Evolutionary conservation across 2,329 filamentous ascomycete species (phyloP).

Genomic region (Aspergillus phoenicis): DNA sequence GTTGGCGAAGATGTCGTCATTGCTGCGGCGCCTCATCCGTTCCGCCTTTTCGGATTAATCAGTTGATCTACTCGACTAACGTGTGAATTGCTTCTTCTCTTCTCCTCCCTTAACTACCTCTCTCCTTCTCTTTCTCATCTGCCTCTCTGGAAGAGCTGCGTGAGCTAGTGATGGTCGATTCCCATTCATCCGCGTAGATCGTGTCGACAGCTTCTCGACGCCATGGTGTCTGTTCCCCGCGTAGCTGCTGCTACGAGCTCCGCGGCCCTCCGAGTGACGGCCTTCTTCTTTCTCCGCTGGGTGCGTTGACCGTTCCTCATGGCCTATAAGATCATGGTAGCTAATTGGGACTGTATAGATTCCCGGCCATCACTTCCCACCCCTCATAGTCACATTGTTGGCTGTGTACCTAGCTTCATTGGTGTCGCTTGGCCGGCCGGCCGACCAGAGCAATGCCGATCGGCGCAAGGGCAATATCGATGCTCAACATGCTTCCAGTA

Average conservation of each 20-base stretch:
- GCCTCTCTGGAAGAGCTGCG: conserved; percentile 6
- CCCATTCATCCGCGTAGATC: background rate
- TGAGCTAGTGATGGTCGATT: background rate
- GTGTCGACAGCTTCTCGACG: background rate
- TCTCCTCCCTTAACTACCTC: background rate
- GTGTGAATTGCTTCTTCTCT: conserved; percentile 1
- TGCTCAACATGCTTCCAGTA: background rate
- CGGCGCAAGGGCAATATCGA: conserved; percentile 12
- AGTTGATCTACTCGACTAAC: no score
- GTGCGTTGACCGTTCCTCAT: conserved; percentile 27
- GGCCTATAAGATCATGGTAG: background rate
- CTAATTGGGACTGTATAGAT: conserved; percentile 31
- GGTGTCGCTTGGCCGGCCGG: conserved; percentile 23
- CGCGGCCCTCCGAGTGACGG: conserved; percentile 35
- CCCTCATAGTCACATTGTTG: conserved; percentile 44
- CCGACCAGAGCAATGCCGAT: conserved; percentile 1
- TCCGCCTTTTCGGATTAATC: background rate
- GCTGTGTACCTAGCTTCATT: conserved; percentile 50
- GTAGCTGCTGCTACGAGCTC: conserved; percentile 41
- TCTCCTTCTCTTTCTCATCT: background rate
- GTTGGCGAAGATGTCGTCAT: conserved; percentile 5
- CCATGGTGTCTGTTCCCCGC: conserved; percentile 39
- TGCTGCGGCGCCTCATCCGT: background rate
- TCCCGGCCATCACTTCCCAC: conserved; percentile 41
- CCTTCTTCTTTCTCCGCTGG: conserved; percentile 50